A percentile compares a stretch with the other conserved stretches of the same genome.
phyloP scores from a whole-genome alignment of 225 moss, liverwort and hornwort species.

The Thuidium tamariscinum region DNA sequence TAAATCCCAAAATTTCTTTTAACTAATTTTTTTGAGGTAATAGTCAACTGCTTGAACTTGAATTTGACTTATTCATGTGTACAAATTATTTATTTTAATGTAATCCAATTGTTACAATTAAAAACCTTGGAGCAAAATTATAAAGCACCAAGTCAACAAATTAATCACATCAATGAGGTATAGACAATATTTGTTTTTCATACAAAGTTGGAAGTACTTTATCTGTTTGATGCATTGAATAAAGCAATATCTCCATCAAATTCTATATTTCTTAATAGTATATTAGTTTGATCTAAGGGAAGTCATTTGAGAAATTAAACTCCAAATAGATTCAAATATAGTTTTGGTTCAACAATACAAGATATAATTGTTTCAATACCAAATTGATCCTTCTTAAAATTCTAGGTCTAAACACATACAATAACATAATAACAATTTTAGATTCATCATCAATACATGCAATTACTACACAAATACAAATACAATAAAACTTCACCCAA shows the following conservation, averaged over 20 bases:
- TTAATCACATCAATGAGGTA: neutral
- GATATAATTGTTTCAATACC: neutral
- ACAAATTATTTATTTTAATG: neutral
- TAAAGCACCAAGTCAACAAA: neutral
- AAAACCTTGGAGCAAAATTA: neutral
- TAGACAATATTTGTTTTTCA: neutral
- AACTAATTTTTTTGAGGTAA: neutral
- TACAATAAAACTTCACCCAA: no score
- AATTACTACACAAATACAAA: no score
- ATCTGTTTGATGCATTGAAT: accelerated
- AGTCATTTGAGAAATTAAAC: neutral
- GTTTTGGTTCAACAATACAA: neutral
- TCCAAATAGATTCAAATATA: neutral
- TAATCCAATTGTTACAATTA: neutral
- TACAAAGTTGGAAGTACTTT: neutral
- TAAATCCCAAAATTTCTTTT: neutral
- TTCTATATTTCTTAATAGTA: neutral
- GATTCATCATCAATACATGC: no score
- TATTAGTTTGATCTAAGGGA: neutral
- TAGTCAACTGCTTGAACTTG: accelerated
- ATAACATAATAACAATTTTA: no score
- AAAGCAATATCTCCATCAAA: neutral
- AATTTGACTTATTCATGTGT: accelerated
- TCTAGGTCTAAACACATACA: no score
- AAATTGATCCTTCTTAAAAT: neutral